phyloP scores from a whole-genome alignment of 176 grass and related monocot genomes.

The Oryza nivara region DNA sequence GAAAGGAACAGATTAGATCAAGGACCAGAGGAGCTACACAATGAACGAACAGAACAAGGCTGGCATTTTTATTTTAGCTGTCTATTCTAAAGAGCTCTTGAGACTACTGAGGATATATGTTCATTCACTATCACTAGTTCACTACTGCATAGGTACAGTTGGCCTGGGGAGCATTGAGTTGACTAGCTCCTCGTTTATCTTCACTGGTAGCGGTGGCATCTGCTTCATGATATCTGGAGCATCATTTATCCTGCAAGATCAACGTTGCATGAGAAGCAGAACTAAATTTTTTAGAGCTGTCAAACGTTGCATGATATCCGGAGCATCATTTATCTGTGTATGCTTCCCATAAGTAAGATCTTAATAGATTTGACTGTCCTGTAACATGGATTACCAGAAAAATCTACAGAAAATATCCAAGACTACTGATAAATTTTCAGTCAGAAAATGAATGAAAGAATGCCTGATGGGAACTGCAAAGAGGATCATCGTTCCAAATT shows the following conservation, averaged over 20 bases:
- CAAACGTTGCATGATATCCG: not conserved
- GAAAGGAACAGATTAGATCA: not conserved
- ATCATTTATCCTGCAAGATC: slow-evolving; percentile 80
- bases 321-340: not conserved
- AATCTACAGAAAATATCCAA: slow-evolving; percentile 17
- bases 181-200: slow-evolving; percentile 93
- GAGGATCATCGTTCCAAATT: not conserved
- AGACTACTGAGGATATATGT: slow-evolving; percentile 39
- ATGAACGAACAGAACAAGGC: slow-evolving; percentile 49
- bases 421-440: not conserved
- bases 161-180: slow-evolving; percentile 86
- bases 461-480: not conserved
- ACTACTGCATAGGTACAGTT: slow-evolving; percentile 74
- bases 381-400: slow-evolving; percentile 1
- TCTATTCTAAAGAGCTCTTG: slow-evolving; percentile 51
- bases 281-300: not conserved
- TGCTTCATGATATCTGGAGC: slow-evolving; percentile 98
- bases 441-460: not conserved
- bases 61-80: slow-evolving; percentile 52
- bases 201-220: slow-evolving; percentile 92
- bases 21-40: slow-evolving; percentile 33
- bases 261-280: slow-evolving; percentile 14
- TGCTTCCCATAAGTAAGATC: not conserved
- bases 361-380: not conserved
- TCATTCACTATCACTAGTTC: slow-evolving; percentile 46